Base-by-base conservation (phyloP, 2,329 filamentous ascomycete genomes). In the Colletotrichum sp. region DNA sequence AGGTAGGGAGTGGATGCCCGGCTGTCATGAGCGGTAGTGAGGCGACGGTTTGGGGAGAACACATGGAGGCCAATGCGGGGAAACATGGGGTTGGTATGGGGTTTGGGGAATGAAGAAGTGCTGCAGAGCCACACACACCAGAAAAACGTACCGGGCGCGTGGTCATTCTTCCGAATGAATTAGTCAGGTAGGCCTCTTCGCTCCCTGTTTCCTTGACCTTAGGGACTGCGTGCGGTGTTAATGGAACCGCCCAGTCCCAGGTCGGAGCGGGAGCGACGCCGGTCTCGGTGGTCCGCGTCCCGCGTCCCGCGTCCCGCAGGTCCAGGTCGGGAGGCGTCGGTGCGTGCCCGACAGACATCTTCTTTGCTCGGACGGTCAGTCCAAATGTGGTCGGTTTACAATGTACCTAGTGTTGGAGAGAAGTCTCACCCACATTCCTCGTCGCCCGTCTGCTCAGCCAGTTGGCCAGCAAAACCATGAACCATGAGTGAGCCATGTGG, bases 11-110 rank as follows among this genome's bases (percentile, higher is more conserved):
- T 69, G 64, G 65, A 69, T 76, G 70, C 65, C 16, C 65, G 74
- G 70, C 74, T 74, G 34, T 69, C 22, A 57, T 60, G 59, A 55
- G 57, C 57, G 68, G 68, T 52, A 70, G 26, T 70, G 68, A 62
- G 26, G 57, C 32, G 67, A 22, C 66, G 9, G 39, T 67, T 28
- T 57, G 26, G 64, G 65, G 39, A 18, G 16, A 18, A 22, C 15
- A 16, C 22, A 15, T 68, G 55, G 57, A 69, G 52, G 48, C 18
- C n/a, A 48, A 70, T 70, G 68, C 68, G 68, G 68, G 68, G 68
- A 63, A 63, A 34, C n/a, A 59, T 60, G 52, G 55, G 59, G 57
- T 52, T 22, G 30, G 52, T n/a, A 59, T 30, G 52, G 55, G 59
- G 57, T 62, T 22, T 48, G 55, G 68, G 68, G 57, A 34, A 70